These are phyloP conservation scores for Penicillium maclennaniae DNA, from an alignment of 495 filamentous ascomycete genomes.

Conservation along the genomic window DNA sequence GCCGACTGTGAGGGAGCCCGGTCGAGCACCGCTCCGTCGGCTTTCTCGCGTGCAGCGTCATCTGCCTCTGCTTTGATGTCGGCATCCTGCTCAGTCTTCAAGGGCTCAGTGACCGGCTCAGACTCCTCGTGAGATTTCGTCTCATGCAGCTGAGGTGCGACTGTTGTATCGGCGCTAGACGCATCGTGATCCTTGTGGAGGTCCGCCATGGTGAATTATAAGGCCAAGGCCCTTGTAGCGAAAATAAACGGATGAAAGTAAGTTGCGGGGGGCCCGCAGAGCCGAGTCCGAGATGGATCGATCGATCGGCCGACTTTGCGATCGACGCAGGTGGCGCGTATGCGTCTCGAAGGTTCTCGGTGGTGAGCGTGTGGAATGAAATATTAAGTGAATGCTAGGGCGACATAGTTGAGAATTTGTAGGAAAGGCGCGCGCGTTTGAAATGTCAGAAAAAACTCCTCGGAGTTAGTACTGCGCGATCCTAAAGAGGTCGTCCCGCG, in stretches of 20 bases:
- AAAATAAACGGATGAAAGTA: background rate
- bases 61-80: slow-evolving; percentile 12
- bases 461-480: slow-evolving; percentile 3
- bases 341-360: background rate
- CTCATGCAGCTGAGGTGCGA: slow-evolving; percentile 6
- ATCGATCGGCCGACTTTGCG: slow-evolving; percentile 8
- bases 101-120: background rate
- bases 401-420: background rate
- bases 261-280: slow-evolving; percentile 1
- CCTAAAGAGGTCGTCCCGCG: slow-evolving; percentile 2
- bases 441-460: slow-evolving; percentile 1
- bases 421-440: background rate
- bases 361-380: background rate
- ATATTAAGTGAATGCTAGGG: background rate
- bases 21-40: slow-evolving; percentile 28
- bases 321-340: background rate
- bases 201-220: slow-evolving; percentile 7
- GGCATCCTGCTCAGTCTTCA: background rate
- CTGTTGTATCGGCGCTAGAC: slow-evolving; percentile 19
- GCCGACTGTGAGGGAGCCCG: slow-evolving; percentile 37
- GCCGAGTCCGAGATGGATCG: slow-evolving; percentile 7
- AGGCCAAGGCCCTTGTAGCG: background rate
- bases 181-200: slow-evolving; percentile 10
- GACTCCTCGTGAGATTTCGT: slow-evolving; percentile 7
- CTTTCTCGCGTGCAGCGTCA: slow-evolving; percentile 16